These are phyloP conservation scores for Exophiala sp. DNA, from an alignment of 2,329 filamentous ascomycete genomes.

Conservation along the genomic window DNA sequence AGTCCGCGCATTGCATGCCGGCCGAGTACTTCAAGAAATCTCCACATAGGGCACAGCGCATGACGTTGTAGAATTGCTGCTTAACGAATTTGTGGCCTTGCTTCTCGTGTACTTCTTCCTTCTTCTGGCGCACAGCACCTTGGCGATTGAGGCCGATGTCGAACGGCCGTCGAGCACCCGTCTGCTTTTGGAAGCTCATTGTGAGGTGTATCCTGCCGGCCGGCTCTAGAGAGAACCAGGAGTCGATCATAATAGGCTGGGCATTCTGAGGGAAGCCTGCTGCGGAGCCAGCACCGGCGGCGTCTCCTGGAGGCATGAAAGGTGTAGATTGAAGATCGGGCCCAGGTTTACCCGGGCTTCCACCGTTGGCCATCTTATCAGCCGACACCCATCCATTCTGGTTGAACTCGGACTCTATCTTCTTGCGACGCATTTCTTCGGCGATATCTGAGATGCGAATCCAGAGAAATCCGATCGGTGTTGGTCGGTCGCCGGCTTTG, in stretches of 20 bases:
- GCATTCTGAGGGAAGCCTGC: constrained; percentile 30
- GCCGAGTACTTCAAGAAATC: constrained; percentile 98
- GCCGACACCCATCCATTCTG: constrained; percentile 95
- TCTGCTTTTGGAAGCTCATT: constrained; percentile 86
- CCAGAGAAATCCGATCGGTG: constrained; percentile 94
- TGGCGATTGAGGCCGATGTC: constrained; percentile 90
- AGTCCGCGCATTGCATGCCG: constrained; percentile 98
- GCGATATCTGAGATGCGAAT: constrained; percentile 94
- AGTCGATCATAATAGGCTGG: constrained; percentile 58
- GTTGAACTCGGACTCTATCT: constrained; percentile 92
- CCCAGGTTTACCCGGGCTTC: constrained; percentile 46
- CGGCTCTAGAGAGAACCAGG: constrained; percentile 96
- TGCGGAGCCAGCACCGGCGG: constrained; percentile 36
- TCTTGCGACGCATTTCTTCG: constrained; percentile 95
- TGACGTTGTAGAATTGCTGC: constrained; percentile 99
- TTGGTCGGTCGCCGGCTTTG: constrained; percentile 80
- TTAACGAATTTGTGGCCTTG: constrained; percentile 98
- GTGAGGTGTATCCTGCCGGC: constrained; percentile 87
- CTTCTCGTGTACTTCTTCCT: constrained; percentile 97
- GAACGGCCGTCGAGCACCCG: constrained; percentile 72
- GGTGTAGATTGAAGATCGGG: constrained; percentile 42
- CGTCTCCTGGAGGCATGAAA: constrained; percentile 31
- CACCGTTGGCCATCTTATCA: constrained; percentile 74
- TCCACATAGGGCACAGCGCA: constrained; percentile 95
- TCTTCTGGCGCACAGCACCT: constrained; percentile 92